Base-by-base conservation (phyloP, 192 early-diverging fungal genomes). In the Coemansia sp. region DNA sequence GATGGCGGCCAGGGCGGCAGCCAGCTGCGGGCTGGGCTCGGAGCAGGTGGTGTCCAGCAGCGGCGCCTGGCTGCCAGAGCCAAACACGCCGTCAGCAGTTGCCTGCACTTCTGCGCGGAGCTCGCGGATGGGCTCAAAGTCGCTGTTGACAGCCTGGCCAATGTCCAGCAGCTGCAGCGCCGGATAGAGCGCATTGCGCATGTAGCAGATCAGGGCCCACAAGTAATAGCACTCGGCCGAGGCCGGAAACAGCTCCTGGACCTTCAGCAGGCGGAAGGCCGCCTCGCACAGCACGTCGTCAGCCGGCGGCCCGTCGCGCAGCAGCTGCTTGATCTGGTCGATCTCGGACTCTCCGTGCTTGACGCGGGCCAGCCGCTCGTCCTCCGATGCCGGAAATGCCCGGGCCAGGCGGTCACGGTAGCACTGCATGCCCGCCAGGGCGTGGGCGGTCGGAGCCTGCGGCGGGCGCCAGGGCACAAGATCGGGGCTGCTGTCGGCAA, bases 141-240 rank as follows among this genome's bases (percentile, higher is more conserved):
- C 48, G 28, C 34, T 23, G 51, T 73, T 58, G 18, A 79, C 55
- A 14, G 10, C 44, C 5, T 60, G 49, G 21, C 70, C 70, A 53
- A 79, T 73, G 23, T 42, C 51, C 15, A 73, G 34, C n/a, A 79
- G 50, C 5, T 57, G 37, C 9, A 69, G 58, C 30, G 76, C 56
- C 7, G 64, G 62, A 38, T 43, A 53, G 40, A 79, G 72, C 17
- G 61, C 54, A 21, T 69, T 73, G 41, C 60, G 64, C 71, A 69
- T 66, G 30, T 50, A 79, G 63, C 76, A 79, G 20, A 79, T 59
- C 48, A 79, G 60, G 4, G 66, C 76, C 70, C 61, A 73, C 56
- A 79, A 52, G 30, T 79, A 73, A 48, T 73, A 79, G 59, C 76
- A 73, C 52, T 79, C 76, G 47, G 60, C 65, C 14, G 69, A 73